phyloP scores from a whole-genome alignment of 768 basidiomycete species.

The Cystobasidium onofrii region DNA sequence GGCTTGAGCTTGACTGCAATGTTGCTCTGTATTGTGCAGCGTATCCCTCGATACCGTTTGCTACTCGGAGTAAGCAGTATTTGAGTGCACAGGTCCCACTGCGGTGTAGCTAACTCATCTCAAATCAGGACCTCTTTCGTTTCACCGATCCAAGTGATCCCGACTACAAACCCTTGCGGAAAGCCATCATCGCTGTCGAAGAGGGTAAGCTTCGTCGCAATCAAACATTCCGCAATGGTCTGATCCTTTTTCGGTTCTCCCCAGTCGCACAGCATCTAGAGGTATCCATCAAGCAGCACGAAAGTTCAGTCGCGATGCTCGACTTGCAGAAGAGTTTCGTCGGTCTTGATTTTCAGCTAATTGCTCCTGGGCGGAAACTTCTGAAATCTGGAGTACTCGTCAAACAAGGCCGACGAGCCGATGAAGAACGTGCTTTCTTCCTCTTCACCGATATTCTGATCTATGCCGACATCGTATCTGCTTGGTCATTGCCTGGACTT shows the following conservation, averaged over 20 bases:
- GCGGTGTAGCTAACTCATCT: neutral
- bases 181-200: constrained; percentile 36
- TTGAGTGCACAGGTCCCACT: neutral
- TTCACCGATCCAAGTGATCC: constrained; percentile 37
- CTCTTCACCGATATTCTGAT: constrained; percentile 74
- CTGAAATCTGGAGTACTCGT: constrained; percentile 52
- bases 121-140: constrained; percentile 34
- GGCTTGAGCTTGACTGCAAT: constrained; percentile 37
- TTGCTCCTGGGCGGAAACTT: constrained; percentile 70
- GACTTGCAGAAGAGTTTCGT: constrained; percentile 69
- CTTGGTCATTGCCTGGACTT: neutral
- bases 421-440: constrained; percentile 62
- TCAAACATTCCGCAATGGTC: neutral
- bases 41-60: constrained; percentile 40
- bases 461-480: constrained; percentile 43
- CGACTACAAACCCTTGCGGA: constrained; percentile 29
- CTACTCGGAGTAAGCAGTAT: constrained; percentile 28
- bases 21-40: constrained; percentile 40
- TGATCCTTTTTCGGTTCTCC: neutral
- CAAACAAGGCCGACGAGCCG: constrained; percentile 40
- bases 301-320: constrained; percentile 65
- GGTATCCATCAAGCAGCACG: constrained; percentile 50
- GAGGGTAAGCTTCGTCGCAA: constrained; percentile 29
- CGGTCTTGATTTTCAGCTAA: constrained; percentile 67
- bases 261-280: constrained; percentile 41